These are phyloP conservation scores for Ascochyta viciae-villosae DNA, from an alignment of 2,329 filamentous ascomycete species.

Conservation along the genomic window DNA sequence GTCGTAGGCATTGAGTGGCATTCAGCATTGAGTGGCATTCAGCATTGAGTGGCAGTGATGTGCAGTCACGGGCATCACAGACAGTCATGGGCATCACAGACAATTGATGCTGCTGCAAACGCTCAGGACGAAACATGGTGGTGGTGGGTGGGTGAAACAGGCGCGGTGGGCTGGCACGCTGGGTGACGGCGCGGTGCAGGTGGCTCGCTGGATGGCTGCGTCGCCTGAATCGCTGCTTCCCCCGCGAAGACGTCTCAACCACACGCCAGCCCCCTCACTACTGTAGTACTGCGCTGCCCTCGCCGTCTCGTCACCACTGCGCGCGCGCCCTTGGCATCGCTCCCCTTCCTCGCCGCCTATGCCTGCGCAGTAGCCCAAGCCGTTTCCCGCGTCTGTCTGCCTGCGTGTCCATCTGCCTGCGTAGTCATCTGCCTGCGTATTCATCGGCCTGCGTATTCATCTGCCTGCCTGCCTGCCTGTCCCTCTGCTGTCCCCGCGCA, in stretches of 20 bases:
- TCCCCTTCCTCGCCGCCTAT: background rate
- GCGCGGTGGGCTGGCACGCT: background rate
- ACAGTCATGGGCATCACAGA: too few relatives aligned
- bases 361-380: background rate
- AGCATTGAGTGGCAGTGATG: too few relatives aligned
- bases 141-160: background rate
- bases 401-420: background rate
- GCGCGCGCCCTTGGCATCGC: background rate
- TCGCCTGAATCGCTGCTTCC: background rate
- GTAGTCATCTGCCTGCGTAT: too few relatives aligned
- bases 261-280: conserved; percentile 8
- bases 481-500: conserved; percentile 4
- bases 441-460: too few relatives aligned
- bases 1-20: too few relatives aligned
- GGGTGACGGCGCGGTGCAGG: background rate
- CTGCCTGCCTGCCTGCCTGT: too few relatives aligned
- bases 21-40: too few relatives aligned
- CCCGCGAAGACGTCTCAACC: conserved; percentile 9
- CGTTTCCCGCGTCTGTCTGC: too few relatives aligned
- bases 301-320: background rate
- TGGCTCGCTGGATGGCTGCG: too few relatives aligned
- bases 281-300: background rate
- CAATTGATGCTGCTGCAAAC: conserved; percentile 5
- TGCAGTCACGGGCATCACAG: too few relatives aligned
- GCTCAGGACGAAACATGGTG: background rate